Conservation (phyloP, 225 moss, liverwort and hornwort species). For the Straminergon stramineum region DNA sequence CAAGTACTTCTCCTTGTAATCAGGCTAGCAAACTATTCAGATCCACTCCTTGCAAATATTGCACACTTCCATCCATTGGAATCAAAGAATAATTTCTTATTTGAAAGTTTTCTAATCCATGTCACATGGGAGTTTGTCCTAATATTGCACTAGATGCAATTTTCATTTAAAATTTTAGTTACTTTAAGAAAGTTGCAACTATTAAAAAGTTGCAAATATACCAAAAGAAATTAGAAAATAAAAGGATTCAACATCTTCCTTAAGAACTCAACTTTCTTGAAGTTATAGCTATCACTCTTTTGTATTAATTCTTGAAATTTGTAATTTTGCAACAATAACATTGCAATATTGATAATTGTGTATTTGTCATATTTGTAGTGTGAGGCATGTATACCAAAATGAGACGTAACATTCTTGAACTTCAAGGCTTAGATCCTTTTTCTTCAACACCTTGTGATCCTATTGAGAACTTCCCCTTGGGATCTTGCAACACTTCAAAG, state of each 20-base stretch:
- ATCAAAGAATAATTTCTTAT: neutral
- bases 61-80: fast-evolving
- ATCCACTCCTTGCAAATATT: neutral
- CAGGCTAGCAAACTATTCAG: fast-evolving
- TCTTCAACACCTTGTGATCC: neutral
- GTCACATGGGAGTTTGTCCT: neutral
- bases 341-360: neutral
- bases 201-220: fast-evolving
- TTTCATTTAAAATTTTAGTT: neutral
- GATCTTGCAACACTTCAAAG: neutral
- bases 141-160: neutral
- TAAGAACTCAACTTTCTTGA: neutral
- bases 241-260: neutral
- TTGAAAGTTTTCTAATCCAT: neutral
- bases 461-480: neutral
- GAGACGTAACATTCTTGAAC: neutral
- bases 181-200: neutral
- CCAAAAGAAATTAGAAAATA: neutral
- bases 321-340: neutral
- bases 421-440: neutral
- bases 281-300: neutral
- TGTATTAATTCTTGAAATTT: neutral
- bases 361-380: no score
- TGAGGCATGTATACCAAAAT: neutral
- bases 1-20: neutral